These are phyloP conservation scores for Vitis hybrid DNA, from an alignment of 177 flowering plant species.

Conservation along the genomic window DNA sequence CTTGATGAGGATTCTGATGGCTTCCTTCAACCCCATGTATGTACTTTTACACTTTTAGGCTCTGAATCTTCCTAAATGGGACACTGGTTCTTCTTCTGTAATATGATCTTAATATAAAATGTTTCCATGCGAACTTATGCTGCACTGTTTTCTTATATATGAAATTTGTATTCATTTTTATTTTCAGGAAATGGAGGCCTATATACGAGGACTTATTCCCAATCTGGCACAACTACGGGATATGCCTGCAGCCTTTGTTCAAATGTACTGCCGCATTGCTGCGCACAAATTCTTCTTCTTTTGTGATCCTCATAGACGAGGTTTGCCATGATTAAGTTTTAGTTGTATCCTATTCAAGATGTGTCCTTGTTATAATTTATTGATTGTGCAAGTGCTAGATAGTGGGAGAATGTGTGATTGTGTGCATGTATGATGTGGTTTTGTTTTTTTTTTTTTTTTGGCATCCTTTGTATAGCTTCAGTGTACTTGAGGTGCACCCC, in stretches of 20 bases:
- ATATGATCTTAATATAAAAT: neutral
- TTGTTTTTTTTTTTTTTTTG: too few species aligned
- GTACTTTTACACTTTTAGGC: conserved; percentile 13
- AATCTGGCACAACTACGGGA: conserved; percentile 92
- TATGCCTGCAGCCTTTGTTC: conserved; percentile 83
- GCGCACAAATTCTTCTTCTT: conserved; percentile 98
- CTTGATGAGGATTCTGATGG: conserved; percentile 99
- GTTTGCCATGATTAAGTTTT: conserved; percentile 34
- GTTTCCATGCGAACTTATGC: neutral
- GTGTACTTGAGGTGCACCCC: too few species aligned
- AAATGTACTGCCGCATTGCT: conserved; percentile 95
- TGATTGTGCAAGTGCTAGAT: too few species aligned
- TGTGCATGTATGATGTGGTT: too few species aligned
- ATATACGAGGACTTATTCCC: conserved; percentile 94
- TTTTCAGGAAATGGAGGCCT: conserved; percentile 90
- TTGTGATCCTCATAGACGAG: conserved; percentile 97
- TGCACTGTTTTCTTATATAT: neutral
- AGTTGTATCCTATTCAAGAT: neutral
- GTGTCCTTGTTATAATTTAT: too few species aligned
- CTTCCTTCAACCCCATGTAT: conserved; percentile 89
- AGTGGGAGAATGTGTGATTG: too few species aligned
- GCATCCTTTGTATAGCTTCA: too few species aligned
- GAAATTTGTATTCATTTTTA: neutral
- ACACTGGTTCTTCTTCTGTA: neutral
- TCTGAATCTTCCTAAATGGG: neutral